Evolutionary conservation across 1,139 yeast genomes (phyloP), one percentile per base, ranked within the genome.

Genomic region (Suhomyces bribrorum): DNA sequence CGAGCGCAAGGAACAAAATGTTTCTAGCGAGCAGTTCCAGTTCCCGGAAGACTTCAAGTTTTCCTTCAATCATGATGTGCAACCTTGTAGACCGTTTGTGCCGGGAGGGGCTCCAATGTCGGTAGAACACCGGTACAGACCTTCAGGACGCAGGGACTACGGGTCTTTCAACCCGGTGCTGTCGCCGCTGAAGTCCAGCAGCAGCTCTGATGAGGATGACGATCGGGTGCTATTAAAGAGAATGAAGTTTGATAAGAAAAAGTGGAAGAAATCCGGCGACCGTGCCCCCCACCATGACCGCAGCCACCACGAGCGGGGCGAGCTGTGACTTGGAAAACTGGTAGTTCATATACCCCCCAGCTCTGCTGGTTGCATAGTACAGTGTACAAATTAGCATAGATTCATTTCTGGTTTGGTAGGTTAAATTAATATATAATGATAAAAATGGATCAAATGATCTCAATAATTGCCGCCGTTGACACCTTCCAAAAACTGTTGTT

Each of bases 61-160:
- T 43, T 53, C 64, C 1, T 53, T 72, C 44, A 42, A 53, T 11
- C 61, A 54, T 38, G 65, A 64, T 3, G 33, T 62, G 5, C 57
- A 58, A 7, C 59, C 69, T 0, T 62, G 64, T 3, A 59, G 60
- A 36, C 69, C 64, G 17, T 76, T 77, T 48, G 69, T 69, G 24
- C 71, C 76, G 2, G 57, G 77, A 5, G 62, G 64, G 47, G 69
- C 80, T 0, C 75, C 80, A 3, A 48, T 75, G 12, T 69, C 79
- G 0, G 71, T 77, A 5, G 40, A 36, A 20, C 44, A 37, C 22
- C 11, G 22, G 11, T 32, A 30, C 14, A 29, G 36, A 24, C 29
- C 37, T 6, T 4, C 23, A 3, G 6, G 26, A 7, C 32, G 40
- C 12, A 24, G 28, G 17, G 6, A 24, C 14, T 30, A 38, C 16